phyloP scores from a whole-genome alignment of 805 yeast species.

The Candida michaelii region DNA sequence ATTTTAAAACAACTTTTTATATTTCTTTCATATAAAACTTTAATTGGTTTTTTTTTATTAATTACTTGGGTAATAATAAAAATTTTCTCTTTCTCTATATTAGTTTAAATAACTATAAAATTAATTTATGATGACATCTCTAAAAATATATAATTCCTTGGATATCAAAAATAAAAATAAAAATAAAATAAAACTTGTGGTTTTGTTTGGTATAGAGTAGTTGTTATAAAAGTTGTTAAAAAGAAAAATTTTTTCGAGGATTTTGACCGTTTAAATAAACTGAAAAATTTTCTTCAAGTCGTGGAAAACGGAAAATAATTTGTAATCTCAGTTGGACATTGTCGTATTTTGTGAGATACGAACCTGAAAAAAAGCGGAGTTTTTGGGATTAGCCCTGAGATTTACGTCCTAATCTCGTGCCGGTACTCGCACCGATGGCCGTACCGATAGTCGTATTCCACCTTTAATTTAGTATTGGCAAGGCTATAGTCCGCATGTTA shows the following conservation, averaged over 20 bases:
- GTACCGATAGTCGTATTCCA: too few species aligned
- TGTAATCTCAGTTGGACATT: not conserved
- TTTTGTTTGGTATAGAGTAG: not conserved
- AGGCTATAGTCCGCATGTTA: not conserved
- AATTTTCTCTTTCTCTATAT: conserved; percentile 3
- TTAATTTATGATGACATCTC: conserved; percentile 9
- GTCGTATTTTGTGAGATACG: not conserved
- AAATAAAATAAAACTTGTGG: conserved; percentile 3
- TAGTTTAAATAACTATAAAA: conserved; percentile 4
- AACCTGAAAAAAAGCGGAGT: not conserved
- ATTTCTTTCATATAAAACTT: conserved; percentile 2
- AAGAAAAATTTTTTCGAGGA: conserved; percentile 1
- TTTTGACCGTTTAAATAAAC: conserved; percentile 4
- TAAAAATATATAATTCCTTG: not conserved
- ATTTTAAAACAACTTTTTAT: conserved; percentile 11
- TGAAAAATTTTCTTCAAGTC: conserved; percentile 6
- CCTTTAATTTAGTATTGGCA: not conserved
- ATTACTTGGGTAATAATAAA: conserved; percentile 11
- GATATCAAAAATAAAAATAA: conserved; percentile 7
- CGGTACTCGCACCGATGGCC: too few species aligned
- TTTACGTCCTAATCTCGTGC: not conserved
- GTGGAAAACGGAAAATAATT: conserved; percentile 1
- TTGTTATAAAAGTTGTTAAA: conserved; percentile 5
- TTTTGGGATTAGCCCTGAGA: not conserved
- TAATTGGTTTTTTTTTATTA: conserved; percentile 1